These are phyloP conservation scores for Naganishia kalamii DNA, from an alignment of 768 basidiomycete species.

Conservation along the genomic window DNA sequence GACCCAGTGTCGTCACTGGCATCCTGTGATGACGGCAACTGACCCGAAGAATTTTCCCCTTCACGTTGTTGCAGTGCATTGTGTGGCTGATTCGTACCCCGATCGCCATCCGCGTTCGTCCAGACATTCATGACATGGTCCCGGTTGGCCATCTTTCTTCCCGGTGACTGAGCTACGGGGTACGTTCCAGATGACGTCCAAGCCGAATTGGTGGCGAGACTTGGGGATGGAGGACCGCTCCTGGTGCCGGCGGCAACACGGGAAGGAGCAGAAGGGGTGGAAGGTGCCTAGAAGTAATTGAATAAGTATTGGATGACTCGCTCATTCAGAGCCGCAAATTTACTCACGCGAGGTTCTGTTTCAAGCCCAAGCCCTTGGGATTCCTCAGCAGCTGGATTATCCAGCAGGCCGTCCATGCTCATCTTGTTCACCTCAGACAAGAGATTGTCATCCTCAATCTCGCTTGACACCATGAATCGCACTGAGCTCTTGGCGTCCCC, in stretches of 20 bases:
- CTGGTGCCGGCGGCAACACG: background rate
- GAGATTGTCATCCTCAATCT: conserved; percentile 42
- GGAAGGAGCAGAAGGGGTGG: conserved; percentile 1
- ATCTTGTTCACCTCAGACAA: conserved; percentile 46
- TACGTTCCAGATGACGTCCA: conserved; percentile 28
- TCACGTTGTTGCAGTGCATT: background rate
- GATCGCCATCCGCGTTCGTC: conserved; percentile 26
- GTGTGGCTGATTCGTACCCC: background rate
- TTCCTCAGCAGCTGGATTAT: conserved; percentile 29
- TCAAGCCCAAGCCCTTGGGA: conserved; percentile 2
- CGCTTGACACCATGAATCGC: conserved; percentile 43
- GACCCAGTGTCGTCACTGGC: background rate
- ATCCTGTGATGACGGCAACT: conserved; percentile 16
- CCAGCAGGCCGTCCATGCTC: conserved; percentile 33
- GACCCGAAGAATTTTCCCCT: conserved; percentile 7
- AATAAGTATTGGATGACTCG: too few species aligned
- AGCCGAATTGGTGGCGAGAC: conserved; percentile 21
- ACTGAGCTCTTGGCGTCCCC: conserved; percentile 33
- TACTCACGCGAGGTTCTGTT: conserved; percentile 19
- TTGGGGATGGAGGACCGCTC: conserved; percentile 25
- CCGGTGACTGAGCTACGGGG: conserved; percentile 28
- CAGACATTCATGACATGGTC: conserved; percentile 41
- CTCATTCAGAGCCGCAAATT: conserved; percentile 13
- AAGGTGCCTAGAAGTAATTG: background rate
- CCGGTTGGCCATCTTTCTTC: conserved; percentile 23